A percentile compares a stretch with the other conserved stretches of the same genome.
phyloP scores from a whole-genome alignment of 192 early-diverging fungal species.

The Mortierella antarctica region DNA sequence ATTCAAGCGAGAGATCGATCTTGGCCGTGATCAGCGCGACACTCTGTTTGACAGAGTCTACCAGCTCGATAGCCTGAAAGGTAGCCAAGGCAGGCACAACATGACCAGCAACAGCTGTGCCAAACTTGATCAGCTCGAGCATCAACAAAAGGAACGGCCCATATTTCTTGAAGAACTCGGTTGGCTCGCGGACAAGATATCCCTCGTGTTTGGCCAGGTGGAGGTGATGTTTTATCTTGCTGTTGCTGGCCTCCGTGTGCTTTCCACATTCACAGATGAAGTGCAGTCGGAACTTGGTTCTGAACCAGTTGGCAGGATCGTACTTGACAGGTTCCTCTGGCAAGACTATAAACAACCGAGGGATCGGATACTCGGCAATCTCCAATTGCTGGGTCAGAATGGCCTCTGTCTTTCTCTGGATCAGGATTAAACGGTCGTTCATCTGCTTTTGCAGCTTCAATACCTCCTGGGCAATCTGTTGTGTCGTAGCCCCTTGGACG shows the following conservation, averaged over 20 bases:
- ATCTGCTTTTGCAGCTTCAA: conserved; percentile 9
- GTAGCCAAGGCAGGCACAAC: conserved; percentile 3
- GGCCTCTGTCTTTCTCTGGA: conserved; percentile 12
- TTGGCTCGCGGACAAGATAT: conserved; percentile 2
- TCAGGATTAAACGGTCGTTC: conserved; percentile 7
- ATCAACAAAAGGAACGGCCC: conserved; percentile 1
- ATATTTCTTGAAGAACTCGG: conserved; percentile 11
- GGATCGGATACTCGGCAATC: conserved; percentile 10
- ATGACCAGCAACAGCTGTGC: not conserved
- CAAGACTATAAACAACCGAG: conserved; percentile 13
- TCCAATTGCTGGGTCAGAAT: conserved; percentile 9
- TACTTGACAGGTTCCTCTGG: not conserved
- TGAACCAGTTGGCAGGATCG: not conserved
- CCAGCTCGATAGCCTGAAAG: not conserved
- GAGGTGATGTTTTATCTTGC: not conserved
- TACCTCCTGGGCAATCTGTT: conserved; percentile 9
- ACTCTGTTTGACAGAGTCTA: conserved; percentile 5
- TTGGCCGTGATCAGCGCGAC: not conserved
- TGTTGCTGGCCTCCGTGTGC: not conserved
- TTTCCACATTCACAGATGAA: conserved; percentile 6
- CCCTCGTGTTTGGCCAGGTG: conserved; percentile 7
- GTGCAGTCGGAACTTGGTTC: not conserved
- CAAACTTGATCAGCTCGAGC: not conserved
- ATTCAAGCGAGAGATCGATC: not conserved
- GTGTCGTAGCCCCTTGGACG: not conserved